Base-by-base conservation (phyloP, 768 basidiomycete genomes). In the Ramaria sp. region DNA sequence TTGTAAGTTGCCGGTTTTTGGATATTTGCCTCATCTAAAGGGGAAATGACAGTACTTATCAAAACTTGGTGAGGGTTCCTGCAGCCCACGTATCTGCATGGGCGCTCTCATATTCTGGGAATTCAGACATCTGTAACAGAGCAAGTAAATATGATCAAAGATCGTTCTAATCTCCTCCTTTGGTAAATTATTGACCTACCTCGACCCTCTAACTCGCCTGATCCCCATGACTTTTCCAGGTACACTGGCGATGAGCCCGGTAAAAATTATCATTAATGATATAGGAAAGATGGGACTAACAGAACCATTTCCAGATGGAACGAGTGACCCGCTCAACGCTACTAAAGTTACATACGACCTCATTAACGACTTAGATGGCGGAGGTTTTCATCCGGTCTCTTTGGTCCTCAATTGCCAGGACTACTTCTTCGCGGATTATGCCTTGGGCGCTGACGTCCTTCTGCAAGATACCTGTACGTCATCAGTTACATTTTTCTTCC, bases 231-330 rank as follows among this genome's bases (percentile, higher is more conserved):
- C 6, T 56, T 1, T n/a, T 43, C 58, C 1, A 64, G 63, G 82
- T 87, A 87, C 67, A 86, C 84, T 1, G 83, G 75, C 0, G 84
- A 88, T 61, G 86, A 88, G 66, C 84, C 63, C 10, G 65, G 53
- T 54, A 54, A 43, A 41, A 27, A 27, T 2, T 27, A 27, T 27
- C 5, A 27, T 2, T 27, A 27, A 2, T 27, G 5, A 2, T 27
- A 27, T 27, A 27, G 27, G 27, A 2, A 5, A 2, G 27, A 27
- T 27, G 3, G 27, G 27, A 27, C 27, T 27, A 27, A 27, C 19
- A 55, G 41, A 50, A 55, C 58, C 38, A n/a, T 20, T 42, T n/a
- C 53, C 82, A 0, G 85, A 88, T 61, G 85, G 86, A 39, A 82
- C 79, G 0, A 76, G 76, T 10, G 83, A 86, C 59, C 84, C 87